Base-by-base conservation (phyloP, 2,329 filamentous ascomycete species). In the Colletotrichum sp. region DNA sequence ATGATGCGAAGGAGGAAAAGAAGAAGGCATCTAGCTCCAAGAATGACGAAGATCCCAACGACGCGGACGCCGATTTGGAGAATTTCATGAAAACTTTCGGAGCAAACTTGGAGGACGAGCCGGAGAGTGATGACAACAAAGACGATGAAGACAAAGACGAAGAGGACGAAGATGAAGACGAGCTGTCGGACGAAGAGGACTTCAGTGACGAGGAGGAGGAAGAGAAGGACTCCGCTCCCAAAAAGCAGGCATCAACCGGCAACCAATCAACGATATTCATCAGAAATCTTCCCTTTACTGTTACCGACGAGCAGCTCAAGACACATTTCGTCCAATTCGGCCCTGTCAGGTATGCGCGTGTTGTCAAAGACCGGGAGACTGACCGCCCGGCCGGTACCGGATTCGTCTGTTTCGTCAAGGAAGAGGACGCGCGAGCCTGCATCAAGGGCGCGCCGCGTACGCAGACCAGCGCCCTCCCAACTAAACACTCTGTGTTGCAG, bases 241-340 rank as follows among this genome's bases (percentile, higher is more conserved):
- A 84, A 62, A 74, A 80, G 82, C 76, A 81, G 64, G 80, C 82
- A 75, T 86, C 83, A 30, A 90, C 87, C 18, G 91, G 94, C 82
- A 95, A 95, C 80, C 92, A 91, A 3, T 92, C 92, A 43, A 98
- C 96, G 0, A 85, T 98, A 16, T 99, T 99, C 85, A 90, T 99
- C 79, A 95, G 97, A 78, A 99, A 99, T 82, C 87, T 99, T 14
- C 96, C 97, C 1, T 99, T 98, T 84, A 96, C 94, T 3, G 93
- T 92, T 58, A 94, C 94, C 21, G 96, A 99, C 80, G 93, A 96
- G 67, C 90, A 92, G 64, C 90, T 99, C 59, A 94, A 96, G 81
- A 89, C 93, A 66, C 96, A 98, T 83, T 99, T 99, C 81, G 87
- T 88, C n/a, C 89, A 93, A 80, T 98, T 99, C 80, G 97, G 97